Base-by-base conservation (phyloP, 1,139 yeast genomes). In the Pichia sp. region DNA sequence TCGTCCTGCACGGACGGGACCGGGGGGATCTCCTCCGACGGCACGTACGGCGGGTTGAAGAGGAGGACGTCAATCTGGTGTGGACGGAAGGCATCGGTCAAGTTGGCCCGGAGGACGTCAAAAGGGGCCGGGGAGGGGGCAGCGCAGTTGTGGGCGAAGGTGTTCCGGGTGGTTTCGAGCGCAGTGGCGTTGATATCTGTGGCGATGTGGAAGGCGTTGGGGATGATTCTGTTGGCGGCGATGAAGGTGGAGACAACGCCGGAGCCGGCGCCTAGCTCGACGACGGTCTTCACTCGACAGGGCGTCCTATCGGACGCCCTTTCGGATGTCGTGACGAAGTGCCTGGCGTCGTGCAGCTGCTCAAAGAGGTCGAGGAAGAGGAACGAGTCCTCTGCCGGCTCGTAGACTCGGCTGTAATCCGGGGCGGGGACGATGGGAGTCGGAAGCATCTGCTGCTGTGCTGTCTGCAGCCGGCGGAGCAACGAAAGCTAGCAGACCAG, bases 41-140 rank as follows among this genome's bases (percentile, higher is more conserved):
- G 98, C 1, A 93, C 99, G 67, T 93, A 93, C 0, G 99, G 99
- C 1, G 99, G 98, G 64, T 93, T 93, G 71, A 92, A 93, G 1
- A 93, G 75, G 29, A 93, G 71, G 1, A 91, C 58, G 65, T 93
- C 98, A 1, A 90, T 76, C 2, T 71, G 54, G 1, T 74, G 61
- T 0, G 66, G 65, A n/a, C 79, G 67, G 9, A 91, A 58, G 1
- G 79, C 75, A 2, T 76, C 63, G 0, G 86, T 77, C 42, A 91
- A 71, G 64, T 79, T 79, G 71, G 83, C 78, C 59, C 86, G 85
- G 3, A 86, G 61, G 0, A 80, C 68, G 50, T 89, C 96, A 30
- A 85, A 54, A 10, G 42, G 48, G n/a, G 6, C 31, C 60, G 66
- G 20, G 58, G 58, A 10, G 1, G 77, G 9, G 64, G 46, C 60